These are phyloP conservation scores for Aspergillus texensis DNA, from an alignment of 2,329 filamentous ascomycete genomes.

Conservation along the genomic window DNA sequence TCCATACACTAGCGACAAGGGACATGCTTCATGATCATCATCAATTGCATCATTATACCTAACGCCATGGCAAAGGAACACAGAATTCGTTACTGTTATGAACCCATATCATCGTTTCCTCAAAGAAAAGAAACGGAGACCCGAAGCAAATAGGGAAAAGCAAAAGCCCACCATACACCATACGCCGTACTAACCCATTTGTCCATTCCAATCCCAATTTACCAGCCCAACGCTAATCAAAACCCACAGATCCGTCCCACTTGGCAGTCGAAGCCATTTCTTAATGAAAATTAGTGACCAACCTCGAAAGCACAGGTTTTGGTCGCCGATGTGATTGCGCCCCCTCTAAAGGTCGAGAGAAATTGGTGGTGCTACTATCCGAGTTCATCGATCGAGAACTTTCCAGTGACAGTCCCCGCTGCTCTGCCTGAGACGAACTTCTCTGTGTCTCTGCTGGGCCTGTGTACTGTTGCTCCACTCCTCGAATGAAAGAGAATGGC, in stretches of 20 bases:
- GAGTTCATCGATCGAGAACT: slow-evolving; percentile 7
- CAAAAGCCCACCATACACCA: background rate
- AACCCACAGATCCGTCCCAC: background rate
- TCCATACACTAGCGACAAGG: background rate
- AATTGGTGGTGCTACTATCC: slow-evolving; percentile 3
- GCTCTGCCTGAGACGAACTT: background rate
- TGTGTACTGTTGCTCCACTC: background rate
- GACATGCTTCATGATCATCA: background rate
- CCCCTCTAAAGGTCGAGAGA: slow-evolving; percentile 6
- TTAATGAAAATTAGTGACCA: slow-evolving; percentile 39
- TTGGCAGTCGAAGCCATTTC: background rate
- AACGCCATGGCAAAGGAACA: background rate
- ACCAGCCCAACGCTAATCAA: slow-evolving; percentile 3
- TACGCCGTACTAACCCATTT: background rate
- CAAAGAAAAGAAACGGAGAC: background rate
- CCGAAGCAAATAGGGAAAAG: background rate
- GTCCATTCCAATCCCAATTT: background rate
- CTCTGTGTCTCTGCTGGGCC: background rate
- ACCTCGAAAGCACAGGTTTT: slow-evolving; percentile 38
- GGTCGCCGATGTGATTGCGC: slow-evolving; percentile 24
- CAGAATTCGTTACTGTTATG: background rate
- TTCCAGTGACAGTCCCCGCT: slow-evolving; percentile 6
- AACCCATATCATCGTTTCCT: background rate
- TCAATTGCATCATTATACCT: background rate
- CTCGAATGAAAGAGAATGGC: slow-evolving; percentile 2